phyloP scores from a whole-genome alignment of 805 yeast genomes.

The Wickerhamiella kazuoi region DNA sequence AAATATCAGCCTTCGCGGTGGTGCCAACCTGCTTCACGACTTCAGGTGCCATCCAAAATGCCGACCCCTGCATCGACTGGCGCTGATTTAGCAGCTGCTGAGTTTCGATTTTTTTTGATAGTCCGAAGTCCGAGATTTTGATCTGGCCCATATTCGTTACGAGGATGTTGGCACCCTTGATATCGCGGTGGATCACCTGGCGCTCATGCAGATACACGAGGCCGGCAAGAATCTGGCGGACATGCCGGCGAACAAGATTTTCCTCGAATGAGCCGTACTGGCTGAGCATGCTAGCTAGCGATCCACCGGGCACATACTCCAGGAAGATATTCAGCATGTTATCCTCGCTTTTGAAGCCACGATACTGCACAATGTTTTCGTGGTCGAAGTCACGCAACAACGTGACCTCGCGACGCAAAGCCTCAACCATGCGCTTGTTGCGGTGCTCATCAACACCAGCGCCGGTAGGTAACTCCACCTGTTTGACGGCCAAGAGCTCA shows the following conservation, averaged over 20 bases:
- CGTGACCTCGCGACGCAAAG: constrained; percentile 25
- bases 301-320: constrained; percentile 60
- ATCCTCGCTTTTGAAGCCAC: constrained; percentile 70
- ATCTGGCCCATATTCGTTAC: constrained; percentile 68
- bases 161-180: constrained; percentile 73
- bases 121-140: constrained; percentile 76
- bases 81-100: constrained; percentile 34
- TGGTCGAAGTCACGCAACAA: constrained; percentile 66
- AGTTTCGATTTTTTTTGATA: constrained; percentile 51
- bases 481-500: constrained; percentile 93
- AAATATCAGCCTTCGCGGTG: constrained; percentile 84
- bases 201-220: constrained; percentile 55
- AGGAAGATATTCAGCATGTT: constrained; percentile 59
- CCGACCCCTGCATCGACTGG: constrained; percentile 83
- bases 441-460: constrained; percentile 15
- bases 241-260: constrained; percentile 51
- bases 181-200: constrained; percentile 69
- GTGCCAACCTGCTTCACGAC: constrained; percentile 77
- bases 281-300: constrained; percentile 49
- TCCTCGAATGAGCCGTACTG: constrained; percentile 72
- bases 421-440: constrained; percentile 14
- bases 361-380: constrained; percentile 79
- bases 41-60: constrained; percentile 99
- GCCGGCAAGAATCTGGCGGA: constrained; percentile 61
- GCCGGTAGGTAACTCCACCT: constrained; percentile 49